These are phyloP conservation scores for Paratinospora sagittata DNA, from an alignment of 164 flowering plant genomes.

Conservation along the genomic window DNA sequence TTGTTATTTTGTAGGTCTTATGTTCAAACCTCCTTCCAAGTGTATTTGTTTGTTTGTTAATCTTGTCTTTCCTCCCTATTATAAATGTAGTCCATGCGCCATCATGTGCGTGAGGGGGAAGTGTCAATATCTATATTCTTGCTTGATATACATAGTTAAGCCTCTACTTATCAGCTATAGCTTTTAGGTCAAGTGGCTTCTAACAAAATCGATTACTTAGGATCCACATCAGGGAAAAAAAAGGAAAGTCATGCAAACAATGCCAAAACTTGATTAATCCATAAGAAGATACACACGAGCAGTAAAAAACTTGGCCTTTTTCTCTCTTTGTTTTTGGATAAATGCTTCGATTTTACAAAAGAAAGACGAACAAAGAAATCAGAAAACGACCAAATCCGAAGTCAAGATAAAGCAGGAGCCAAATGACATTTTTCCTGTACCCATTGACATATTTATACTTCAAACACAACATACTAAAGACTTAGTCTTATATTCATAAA, in stretches of 20 bases:
- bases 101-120: no score
- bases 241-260: neutral
- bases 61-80: no score
- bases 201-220: neutral
- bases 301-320: neutral
- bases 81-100: no score
- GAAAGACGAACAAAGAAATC: neutral
- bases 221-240: neutral
- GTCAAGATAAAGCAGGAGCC: neutral
- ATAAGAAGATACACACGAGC: neutral
- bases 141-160: no score
- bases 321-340: neutral
- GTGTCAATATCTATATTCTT: no score
- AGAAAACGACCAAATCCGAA: neutral
- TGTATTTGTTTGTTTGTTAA: no score
- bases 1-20: no score
- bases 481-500: neutral
- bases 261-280: slow-evolving; percentile 4
- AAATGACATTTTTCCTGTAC: neutral
- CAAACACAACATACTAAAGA: neutral
- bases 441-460: no score
- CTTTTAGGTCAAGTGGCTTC: no score
- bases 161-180: no score
- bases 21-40: no score
- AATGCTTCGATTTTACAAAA: neutral